These are phyloP conservation scores for Gamsiella multidivaricata DNA, from an alignment of 192 early-diverging fungal genomes.

Conservation along the genomic window DNA sequence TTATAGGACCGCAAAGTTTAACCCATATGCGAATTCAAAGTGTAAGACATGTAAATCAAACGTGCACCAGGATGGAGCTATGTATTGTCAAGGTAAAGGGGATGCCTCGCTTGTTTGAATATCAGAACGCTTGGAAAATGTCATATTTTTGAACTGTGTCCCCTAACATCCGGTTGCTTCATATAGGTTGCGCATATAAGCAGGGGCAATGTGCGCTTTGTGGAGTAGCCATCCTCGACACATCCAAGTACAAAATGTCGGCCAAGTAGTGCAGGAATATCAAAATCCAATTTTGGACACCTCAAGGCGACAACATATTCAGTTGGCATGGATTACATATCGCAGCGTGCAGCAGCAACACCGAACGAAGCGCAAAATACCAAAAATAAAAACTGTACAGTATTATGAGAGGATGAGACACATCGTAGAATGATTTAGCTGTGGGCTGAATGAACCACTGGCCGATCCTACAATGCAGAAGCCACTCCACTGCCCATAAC, in stretches of 20 bases:
- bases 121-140: background rate
- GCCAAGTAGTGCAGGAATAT: slow-evolving; percentile 52
- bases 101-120: background rate
- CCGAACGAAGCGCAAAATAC: no score
- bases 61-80: slow-evolving; percentile 68
- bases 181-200: slow-evolving; percentile 68
- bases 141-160: no score
- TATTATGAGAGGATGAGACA: background rate
- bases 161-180: no score
- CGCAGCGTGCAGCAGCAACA: background rate
- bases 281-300: no score
- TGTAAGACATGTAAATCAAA: slow-evolving; percentile 70
- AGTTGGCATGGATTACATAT: no score
- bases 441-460: no score
- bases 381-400: background rate
- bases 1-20: slow-evolving; percentile 56
- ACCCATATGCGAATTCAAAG: slow-evolving; percentile 66
- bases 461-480: background rate
- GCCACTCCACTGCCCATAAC: background rate
- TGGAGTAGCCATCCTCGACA: slow-evolving; percentile 68
- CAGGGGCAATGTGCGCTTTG: slow-evolving; percentile 73
- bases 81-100: slow-evolving; percentile 71
- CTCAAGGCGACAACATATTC: no score
- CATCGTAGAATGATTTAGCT: no score
- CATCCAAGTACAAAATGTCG: slow-evolving; percentile 66